These are phyloP conservation scores for Cyclotella atomus DNA, from an alignment of 108 stramenopile species.

Conservation along the genomic window DNA sequence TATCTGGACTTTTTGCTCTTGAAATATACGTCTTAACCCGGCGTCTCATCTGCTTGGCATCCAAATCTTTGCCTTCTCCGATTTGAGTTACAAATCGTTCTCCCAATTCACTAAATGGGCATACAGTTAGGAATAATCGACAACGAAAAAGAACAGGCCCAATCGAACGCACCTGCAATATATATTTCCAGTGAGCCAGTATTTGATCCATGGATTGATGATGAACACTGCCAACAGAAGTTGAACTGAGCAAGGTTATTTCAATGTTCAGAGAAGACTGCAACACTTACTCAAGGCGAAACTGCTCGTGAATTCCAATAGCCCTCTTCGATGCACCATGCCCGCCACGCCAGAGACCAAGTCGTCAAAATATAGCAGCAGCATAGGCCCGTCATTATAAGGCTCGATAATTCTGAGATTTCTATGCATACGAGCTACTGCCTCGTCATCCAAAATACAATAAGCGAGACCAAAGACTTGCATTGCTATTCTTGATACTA, in stretches of 20 bases:
- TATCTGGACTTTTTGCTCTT: conserved; percentile 13
- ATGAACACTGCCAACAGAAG: conserved; percentile 16
- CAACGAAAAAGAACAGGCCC: background rate
- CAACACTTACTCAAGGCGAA: conserved; percentile 6
- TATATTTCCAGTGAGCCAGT: conserved; percentile 23
- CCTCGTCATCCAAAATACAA: background rate
- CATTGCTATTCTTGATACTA: conserved; percentile 7
- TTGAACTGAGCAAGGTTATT: background rate
- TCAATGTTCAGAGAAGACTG: background rate
- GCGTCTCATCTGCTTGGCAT: background rate
- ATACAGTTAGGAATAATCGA: background rate
- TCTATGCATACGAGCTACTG: background rate
- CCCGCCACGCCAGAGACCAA: conserved; percentile 11
- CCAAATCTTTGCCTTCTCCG: background rate
- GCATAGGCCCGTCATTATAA: conserved; percentile 1
- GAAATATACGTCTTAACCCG: conserved; percentile 12
- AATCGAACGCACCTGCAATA: background rate
- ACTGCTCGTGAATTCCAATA: conserved; percentile 20
- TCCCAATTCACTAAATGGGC: background rate
- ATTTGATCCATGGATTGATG: conserved; percentile 27
- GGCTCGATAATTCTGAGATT: conserved; percentile 13
- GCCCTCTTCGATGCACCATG: conserved; percentile 21
- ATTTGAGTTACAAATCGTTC: conserved; percentile 20
- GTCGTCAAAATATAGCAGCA: conserved; percentile 13
- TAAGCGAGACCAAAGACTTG: conserved; percentile 2